phyloP scores from a whole-genome alignment of 2,329 filamentous ascomycete genomes.

The Penicillium corylophilum region DNA sequence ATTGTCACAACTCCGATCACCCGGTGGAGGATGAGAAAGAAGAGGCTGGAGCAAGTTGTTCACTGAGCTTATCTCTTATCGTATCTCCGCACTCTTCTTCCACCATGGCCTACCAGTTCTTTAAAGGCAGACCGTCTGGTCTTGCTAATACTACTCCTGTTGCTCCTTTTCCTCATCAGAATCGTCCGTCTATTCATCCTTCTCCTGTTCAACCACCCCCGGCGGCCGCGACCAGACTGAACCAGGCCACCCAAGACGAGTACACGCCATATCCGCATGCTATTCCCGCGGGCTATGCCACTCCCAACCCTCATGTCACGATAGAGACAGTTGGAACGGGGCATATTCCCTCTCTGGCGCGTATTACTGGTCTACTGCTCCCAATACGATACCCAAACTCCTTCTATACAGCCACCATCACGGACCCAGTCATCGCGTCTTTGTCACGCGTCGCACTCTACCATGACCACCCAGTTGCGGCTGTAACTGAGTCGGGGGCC shows the following conservation, averaged over 20 bases:
- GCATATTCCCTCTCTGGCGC: slow-evolving; percentile 57
- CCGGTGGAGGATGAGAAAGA: slow-evolving; percentile 11
- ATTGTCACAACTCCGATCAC: slow-evolving; percentile 9
- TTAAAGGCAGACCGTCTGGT: slow-evolving; percentile 32
- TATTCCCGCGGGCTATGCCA: slow-evolving; percentile 27
- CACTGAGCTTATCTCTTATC: slow-evolving; percentile 31
- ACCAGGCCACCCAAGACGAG: slow-evolving; percentile 24
- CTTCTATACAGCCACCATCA: slow-evolving; percentile 62
- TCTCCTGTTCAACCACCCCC: slow-evolving; percentile 31
- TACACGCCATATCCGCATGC: slow-evolving; percentile 34
- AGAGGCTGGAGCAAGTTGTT: slow-evolving; percentile 26
- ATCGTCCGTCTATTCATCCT: slow-evolving; percentile 31
- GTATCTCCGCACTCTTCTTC: slow-evolving; percentile 33
- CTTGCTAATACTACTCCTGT: slow-evolving; percentile 18
- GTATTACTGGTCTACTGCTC: slow-evolving; percentile 58
- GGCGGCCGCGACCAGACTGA: slow-evolving; percentile 23
- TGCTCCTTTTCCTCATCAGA: slow-evolving; percentile 14
- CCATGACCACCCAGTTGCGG: slow-evolving; percentile 46
- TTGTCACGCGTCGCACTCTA: slow-evolving; percentile 62
- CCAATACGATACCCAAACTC: slow-evolving; percentile 61
- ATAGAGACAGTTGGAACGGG: slow-evolving; percentile 53
- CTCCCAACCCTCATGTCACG: slow-evolving; percentile 51
- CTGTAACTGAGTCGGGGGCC: slow-evolving; percentile 19
- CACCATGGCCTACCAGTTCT: slow-evolving; percentile 40
- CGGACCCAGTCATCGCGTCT: slow-evolving; percentile 52